Evolutionary conservation across 176 grass and related monocot species (phyloP), one percentile per base, ranked within the genome.

Genomic region (Phragmites australis): DNA sequence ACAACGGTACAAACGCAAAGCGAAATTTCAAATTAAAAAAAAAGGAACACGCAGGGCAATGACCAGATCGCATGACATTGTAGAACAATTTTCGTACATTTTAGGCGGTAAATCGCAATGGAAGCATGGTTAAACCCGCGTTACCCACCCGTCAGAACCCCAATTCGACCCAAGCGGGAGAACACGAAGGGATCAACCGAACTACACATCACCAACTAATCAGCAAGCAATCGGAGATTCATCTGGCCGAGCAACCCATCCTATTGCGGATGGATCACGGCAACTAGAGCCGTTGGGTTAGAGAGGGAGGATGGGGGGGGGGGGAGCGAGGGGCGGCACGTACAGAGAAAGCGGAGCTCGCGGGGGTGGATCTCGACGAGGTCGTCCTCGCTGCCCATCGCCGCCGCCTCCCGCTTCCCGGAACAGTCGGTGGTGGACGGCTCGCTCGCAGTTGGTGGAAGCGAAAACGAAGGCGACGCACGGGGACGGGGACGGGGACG

Each of bases 261-360:
- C 29, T 46, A 45, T 11, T 16, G 15, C 48, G 70, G 70, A 64
- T 16, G 59, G 60, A 65, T 51, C n/a, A 16, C 30, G 74, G 17
- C 74, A 49, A 50, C 76, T 65, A 29, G 42, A 50, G 21, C 6
- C 47, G 10, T 22, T 23, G 12, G 43, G 29, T 59, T 11, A 6
- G 47, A 51, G 46, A 27, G 51, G 49, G 1, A 21, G 63, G 37
- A 43, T 6, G 19, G 30, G 1, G 6, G 9, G 7, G 50, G 40
- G 30, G 42, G 43, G 23, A n/a, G 19, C 5, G 19, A 29, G 56
- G 65, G 34, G 17, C 29, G 30, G 42, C 42, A 72, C 86, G 59
- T 86, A 97, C 89, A 93, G 64, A 86, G 68, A 77, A 97, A 97
- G 78, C 77, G 80, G 85, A 97, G 84, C 81, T 97, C 94, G 29